phyloP scores from a whole-genome alignment of 495 filamentous ascomycete genomes.

The Tuber indicum region DNA sequence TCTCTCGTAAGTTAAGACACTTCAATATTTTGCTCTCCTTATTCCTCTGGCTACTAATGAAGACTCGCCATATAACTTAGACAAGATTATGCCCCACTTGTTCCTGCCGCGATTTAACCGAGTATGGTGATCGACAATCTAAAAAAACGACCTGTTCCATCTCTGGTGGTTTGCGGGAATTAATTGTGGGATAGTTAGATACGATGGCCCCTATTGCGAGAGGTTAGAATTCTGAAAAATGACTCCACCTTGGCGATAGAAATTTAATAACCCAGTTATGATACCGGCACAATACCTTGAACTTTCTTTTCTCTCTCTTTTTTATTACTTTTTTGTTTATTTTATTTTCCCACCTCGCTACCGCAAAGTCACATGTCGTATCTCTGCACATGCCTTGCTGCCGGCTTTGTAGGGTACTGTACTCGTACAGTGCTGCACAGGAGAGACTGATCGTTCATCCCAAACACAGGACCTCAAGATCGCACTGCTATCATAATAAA shows the following conservation, averaged over 20 bases:
- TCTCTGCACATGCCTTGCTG: background rate
- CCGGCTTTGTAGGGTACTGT: background rate
- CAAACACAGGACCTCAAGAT: background rate
- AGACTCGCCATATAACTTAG: background rate
- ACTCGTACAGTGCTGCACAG: too few relatives aligned
- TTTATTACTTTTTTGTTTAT: background rate
- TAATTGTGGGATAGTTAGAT: background rate
- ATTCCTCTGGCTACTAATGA: too few relatives aligned
- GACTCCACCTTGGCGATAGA: background rate
- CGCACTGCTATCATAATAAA: background rate
- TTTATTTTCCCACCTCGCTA: background rate
- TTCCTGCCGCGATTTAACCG: background rate
- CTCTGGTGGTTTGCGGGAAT: background rate
- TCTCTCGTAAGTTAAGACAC: too few relatives aligned
- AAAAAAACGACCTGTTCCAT: background rate
- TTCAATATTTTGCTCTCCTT: too few relatives aligned
- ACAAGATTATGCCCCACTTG: background rate
- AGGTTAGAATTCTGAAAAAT: background rate
- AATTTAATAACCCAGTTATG: background rate
- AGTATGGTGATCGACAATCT: background rate
- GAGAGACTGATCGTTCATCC: background rate
- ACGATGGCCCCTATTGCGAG: background rate
- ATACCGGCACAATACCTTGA: background rate
- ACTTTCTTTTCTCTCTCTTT: background rate
- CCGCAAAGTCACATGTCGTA: background rate